These are phyloP conservation scores for Malus sieversii DNA, from an alignment of 306 rosid species.

Conservation along the genomic window DNA sequence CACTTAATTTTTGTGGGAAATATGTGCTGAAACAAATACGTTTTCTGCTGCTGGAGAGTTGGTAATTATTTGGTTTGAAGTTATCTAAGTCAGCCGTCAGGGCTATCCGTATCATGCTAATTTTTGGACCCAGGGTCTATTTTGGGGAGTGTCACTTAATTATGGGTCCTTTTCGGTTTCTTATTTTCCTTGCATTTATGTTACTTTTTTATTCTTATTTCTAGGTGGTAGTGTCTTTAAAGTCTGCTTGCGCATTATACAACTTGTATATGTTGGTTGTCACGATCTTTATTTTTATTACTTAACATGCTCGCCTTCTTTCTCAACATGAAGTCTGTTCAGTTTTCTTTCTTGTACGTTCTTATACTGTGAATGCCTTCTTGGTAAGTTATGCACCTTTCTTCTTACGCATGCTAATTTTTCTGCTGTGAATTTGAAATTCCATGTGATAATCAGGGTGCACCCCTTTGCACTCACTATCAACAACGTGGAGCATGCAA, in stretches of 20 bases:
- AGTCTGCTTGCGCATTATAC: neutral
- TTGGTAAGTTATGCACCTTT: neutral
- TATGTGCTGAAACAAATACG: neutral
- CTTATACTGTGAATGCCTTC: neutral
- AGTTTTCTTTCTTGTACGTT: neutral
- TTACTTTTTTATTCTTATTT: neutral
- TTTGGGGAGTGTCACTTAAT: neutral
- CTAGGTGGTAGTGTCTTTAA: neutral
- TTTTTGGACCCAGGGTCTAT: neutral
- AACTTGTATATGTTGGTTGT: neutral
- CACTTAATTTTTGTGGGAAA: neutral
- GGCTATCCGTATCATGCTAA: neutral
- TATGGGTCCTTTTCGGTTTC: neutral
- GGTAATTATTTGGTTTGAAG: neutral
- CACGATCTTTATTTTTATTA: neutral
- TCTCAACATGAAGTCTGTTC: neutral
- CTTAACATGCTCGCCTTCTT: neutral
- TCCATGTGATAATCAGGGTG: constrained; percentile 63
- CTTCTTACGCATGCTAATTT: neutral
- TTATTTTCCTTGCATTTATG: neutral
- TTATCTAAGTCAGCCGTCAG: neutral
- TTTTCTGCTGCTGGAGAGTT: neutral
- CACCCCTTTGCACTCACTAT: constrained; percentile 83
- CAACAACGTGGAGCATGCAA: constrained; percentile 84
- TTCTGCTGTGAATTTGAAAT: constrained; percentile 16